These are phyloP conservation scores for Gossypium herbaceum DNA, from an alignment of 345 rosid species.

Conservation along the genomic window DNA sequence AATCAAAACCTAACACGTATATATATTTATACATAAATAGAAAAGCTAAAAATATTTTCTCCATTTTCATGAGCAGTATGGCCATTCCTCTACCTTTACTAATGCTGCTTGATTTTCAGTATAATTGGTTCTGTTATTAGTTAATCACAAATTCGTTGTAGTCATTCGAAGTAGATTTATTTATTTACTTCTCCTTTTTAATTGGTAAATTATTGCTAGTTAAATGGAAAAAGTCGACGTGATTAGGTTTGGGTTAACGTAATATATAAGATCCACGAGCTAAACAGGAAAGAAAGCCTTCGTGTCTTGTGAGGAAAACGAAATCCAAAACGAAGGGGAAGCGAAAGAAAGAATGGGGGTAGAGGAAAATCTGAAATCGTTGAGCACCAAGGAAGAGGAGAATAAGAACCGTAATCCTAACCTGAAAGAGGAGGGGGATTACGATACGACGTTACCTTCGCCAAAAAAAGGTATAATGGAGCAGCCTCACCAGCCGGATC, in stretches of 20 bases:
- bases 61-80: not conserved
- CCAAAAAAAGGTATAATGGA: constrained; percentile 18
- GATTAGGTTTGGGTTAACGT: not conserved
- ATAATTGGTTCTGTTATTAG: not conserved
- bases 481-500: constrained; percentile 64
- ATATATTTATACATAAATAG: not conserved
- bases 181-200: not conserved
- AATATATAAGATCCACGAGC: not conserved
- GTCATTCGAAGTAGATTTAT: not conserved
- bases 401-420: constrained; percentile 26
- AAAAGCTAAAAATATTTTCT: constrained; percentile 6
- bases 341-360: constrained; percentile 25
- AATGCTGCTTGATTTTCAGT: not conserved
- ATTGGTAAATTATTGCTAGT: not conserved
- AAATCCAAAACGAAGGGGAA: not conserved
- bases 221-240: not conserved
- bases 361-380: constrained; percentile 31
- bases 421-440: constrained; percentile 38
- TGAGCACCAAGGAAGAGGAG: constrained; percentile 21
- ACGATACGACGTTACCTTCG: constrained; percentile 32
- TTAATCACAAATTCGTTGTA: too few species aligned
- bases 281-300: not conserved
- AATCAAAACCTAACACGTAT: not conserved
- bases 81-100: not conserved
- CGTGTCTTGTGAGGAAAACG: too few species aligned